Conservation (phyloP, 495 filamentous ascomycete species). For the Baudoinia panamericana region DNA sequence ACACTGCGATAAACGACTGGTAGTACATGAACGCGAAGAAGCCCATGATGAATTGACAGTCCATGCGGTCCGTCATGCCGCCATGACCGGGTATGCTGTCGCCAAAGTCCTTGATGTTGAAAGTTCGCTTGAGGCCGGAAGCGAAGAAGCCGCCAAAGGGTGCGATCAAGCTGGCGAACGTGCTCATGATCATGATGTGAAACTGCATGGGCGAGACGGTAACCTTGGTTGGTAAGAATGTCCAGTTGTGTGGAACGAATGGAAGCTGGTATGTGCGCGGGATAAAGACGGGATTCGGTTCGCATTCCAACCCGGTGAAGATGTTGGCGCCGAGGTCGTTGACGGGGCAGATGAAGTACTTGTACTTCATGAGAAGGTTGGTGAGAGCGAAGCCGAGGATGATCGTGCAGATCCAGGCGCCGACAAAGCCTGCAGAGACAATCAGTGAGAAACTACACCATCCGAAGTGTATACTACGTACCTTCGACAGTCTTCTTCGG, state of each 20-base stretch:
- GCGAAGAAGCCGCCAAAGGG: conserved; percentile 99
- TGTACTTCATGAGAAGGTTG: conserved; percentile 76
- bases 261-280: conserved; percentile 69
- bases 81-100: conserved; percentile 96
- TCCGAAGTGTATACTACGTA: background rate
- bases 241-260: conserved; percentile 46
- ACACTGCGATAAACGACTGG: conserved; percentile 86
- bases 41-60: conserved; percentile 99
- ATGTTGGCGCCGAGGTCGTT: conserved; percentile 91
- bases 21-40: conserved; percentile 98
- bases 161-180: conserved; percentile 92
- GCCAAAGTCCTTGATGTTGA: conserved; percentile 99
- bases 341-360: conserved; percentile 97
- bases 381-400: conserved; percentile 73
- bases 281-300: conserved; percentile 84
- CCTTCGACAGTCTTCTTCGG: conserved; percentile 99
- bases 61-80: conserved; percentile 98
- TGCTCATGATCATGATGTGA: conserved; percentile 79
- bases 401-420: conserved; percentile 92
- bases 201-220: conserved; percentile 83
- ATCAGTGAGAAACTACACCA: conserved; percentile 1
- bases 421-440: conserved; percentile 53
- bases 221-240: conserved; percentile 43
- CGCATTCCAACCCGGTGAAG: conserved; percentile 80
- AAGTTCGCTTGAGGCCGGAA: conserved; percentile 92